Conservation (phyloP, 2,329 filamentous ascomycete species). For the Diaporthe vexans region DNA sequence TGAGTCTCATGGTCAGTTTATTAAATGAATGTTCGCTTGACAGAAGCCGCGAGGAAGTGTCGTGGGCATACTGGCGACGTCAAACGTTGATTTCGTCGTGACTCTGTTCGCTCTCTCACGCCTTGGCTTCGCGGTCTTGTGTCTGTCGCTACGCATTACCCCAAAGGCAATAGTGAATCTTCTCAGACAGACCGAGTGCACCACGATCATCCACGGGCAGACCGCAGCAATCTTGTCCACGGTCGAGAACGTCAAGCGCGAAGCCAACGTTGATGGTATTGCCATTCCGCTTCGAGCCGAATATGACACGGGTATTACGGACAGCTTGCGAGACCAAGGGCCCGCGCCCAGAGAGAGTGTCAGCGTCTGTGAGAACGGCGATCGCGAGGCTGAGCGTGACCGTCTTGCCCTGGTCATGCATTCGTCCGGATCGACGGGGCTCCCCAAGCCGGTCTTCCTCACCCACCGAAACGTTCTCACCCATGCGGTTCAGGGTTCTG, state of each 20-base stretch:
- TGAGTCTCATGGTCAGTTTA: no score
- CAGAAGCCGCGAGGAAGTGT: no score
- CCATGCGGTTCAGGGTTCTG: constrained; percentile 51
- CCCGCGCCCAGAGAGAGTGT: no score
- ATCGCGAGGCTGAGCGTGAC: constrained; percentile 46
- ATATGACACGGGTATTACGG: not conserved
- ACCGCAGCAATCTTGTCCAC: not conserved
- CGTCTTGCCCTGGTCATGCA: constrained; percentile 58
- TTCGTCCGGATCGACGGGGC: constrained; percentile 63
- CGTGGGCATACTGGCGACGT: not conserved
- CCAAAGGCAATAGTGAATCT: not conserved
- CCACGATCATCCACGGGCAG: not conserved
- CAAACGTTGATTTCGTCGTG: constrained; percentile 6
- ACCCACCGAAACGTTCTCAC: constrained; percentile 57
- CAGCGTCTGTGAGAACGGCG: not conserved
- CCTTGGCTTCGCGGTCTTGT: constrained; percentile 7
- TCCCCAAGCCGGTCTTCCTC: constrained; percentile 60
- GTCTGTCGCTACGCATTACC: constrained; percentile 3
- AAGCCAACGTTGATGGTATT: not conserved
- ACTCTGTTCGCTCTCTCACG: not conserved
- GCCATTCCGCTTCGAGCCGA: not conserved
- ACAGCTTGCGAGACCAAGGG: no score
- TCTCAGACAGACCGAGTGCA: not conserved
- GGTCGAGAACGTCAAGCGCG: no score
- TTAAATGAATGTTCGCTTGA: no score